Conservation (phyloP, 257 asterid genomes). For the Solanum chaucha region DNA sequence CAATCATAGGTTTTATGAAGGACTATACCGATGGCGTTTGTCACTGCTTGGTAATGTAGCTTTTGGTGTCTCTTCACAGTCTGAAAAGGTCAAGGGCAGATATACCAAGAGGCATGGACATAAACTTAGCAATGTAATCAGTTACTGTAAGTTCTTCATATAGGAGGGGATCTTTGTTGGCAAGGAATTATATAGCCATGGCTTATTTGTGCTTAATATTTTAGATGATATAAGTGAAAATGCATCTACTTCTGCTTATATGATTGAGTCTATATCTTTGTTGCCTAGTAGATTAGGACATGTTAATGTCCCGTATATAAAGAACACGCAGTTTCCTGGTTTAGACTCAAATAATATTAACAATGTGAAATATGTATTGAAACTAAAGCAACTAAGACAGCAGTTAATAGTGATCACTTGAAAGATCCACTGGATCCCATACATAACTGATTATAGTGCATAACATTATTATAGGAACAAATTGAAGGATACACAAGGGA, state of each 20-base stretch:
- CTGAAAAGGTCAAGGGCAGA: slow-evolving; percentile 40
- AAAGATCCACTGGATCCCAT: neutral
- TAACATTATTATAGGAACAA: slow-evolving; percentile 13
- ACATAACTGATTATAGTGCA: neutral
- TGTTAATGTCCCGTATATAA: too few relatives aligned
- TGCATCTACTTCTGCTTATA: too few relatives aligned
- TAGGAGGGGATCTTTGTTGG: neutral
- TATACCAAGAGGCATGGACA: slow-evolving; percentile 22
- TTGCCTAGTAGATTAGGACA: too few relatives aligned
- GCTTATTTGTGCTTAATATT: too few relatives aligned
- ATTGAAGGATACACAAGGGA: too few relatives aligned
- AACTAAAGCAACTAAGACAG: too few relatives aligned
- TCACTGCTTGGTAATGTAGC: neutral
- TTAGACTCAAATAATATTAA: too few relatives aligned
- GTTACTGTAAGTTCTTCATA: slow-evolving; percentile 42
- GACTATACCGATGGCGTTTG: neutral
- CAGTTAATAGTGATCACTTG: neutral
- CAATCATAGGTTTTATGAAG: neutral
- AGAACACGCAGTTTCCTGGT: too few relatives aligned
- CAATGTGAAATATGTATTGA: too few relatives aligned
- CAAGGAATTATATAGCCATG: too few relatives aligned
- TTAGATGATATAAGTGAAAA: too few relatives aligned
- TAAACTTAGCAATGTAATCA: slow-evolving; percentile 33
- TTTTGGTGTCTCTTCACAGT: slow-evolving; percentile 1
- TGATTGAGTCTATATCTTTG: too few relatives aligned